phyloP scores from a whole-genome alignment of 106 monocot species.

The Xerophyta viscosa region DNA sequence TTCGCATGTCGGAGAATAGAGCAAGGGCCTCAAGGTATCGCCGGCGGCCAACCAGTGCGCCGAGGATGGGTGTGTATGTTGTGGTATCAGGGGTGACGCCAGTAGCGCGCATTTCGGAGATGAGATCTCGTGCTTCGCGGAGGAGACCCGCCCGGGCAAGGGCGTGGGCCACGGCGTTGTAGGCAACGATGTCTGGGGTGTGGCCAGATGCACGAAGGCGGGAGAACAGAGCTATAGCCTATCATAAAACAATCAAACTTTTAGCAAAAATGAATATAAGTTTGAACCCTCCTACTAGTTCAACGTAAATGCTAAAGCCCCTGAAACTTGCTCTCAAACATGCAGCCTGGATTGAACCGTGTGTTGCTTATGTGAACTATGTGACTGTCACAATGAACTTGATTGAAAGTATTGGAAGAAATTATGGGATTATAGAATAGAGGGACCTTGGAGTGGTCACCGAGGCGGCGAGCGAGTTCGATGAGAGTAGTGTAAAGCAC shows the following conservation, averaged over 20 bases:
- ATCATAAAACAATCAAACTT: too few relatives aligned
- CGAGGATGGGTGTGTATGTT: constrained; percentile 74
- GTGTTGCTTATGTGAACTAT: too few relatives aligned
- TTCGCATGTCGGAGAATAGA: constrained; percentile 71
- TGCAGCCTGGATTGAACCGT: too few relatives aligned
- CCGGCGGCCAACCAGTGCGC: constrained; percentile 36
- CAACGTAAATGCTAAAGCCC: too few relatives aligned
- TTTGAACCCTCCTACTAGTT: too few relatives aligned
- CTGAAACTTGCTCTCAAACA: too few relatives aligned
- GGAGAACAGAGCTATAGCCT: constrained; percentile 41
- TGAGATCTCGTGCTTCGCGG: constrained; percentile 54
- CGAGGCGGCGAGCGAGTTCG: constrained; percentile 41
- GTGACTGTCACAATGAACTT: too few relatives aligned
- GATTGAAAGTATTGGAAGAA: too few relatives aligned
- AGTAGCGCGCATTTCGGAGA: constrained; percentile 43
- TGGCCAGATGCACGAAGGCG: constrained; percentile 36
- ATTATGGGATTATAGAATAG: too few relatives aligned
- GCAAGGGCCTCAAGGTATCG: constrained; percentile 62
- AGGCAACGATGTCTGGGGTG: constrained; percentile 64
- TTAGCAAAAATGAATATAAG: too few relatives aligned
- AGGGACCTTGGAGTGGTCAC: constrained; percentile 71
- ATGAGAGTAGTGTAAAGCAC: constrained; percentile 73
- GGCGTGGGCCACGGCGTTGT: constrained; percentile 56
- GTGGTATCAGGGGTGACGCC: constrained; percentile 48
- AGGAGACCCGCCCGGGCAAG: constrained; percentile 59